A percentile compares a stretch with the other conserved stretches of the same genome.
phyloP scores from a whole-genome alignment of 768 basidiomycete genomes.

The Auriculariales sp. region DNA sequence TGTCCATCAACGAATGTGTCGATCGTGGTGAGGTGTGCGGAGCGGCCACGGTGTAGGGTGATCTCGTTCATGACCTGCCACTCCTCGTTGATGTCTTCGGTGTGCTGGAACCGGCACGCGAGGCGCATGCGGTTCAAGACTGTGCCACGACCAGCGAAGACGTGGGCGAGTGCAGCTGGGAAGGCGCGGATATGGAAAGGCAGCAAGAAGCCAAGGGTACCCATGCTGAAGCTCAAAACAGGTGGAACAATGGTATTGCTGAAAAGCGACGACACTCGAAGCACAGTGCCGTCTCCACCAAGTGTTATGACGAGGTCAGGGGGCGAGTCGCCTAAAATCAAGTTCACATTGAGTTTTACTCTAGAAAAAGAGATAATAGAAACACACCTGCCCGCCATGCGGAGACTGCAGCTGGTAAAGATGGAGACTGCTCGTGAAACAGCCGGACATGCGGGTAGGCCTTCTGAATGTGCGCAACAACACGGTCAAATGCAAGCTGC shows the following conservation, averaged over 20 bases:
- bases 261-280: constrained; percentile 87
- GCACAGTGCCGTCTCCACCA: constrained; percentile 89
- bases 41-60: constrained; percentile 79
- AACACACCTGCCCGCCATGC: not conserved
- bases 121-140: constrained; percentile 83
- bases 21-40: constrained; percentile 83
- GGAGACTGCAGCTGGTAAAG: not conserved
- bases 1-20: constrained; percentile 91
- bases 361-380: not conserved
- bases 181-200: constrained; percentile 91
- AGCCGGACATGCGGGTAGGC: constrained; percentile 8
- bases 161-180: constrained; percentile 61
- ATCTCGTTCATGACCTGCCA: constrained; percentile 84
- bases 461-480: constrained; percentile 11
- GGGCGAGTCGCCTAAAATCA: constrained; percentile 26
- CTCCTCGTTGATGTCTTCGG: constrained; percentile 22
- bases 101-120: constrained; percentile 62
- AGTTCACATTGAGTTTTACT: not conserved
- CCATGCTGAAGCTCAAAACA: constrained; percentile 83
- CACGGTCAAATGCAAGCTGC: constrained; percentile 10
- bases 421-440: constrained; percentile 7
- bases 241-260: constrained; percentile 85
- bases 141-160: constrained; percentile 66
- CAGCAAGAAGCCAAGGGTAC: constrained; percentile 82
- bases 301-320: constrained; percentile 84